A percentile compares a stretch with the other conserved stretches of the same genome.
These are phyloP conservation scores for Aspergillus nidulans DNA, from an alignment of 495 filamentous ascomycete species.

Conservation along the genomic window DNA sequence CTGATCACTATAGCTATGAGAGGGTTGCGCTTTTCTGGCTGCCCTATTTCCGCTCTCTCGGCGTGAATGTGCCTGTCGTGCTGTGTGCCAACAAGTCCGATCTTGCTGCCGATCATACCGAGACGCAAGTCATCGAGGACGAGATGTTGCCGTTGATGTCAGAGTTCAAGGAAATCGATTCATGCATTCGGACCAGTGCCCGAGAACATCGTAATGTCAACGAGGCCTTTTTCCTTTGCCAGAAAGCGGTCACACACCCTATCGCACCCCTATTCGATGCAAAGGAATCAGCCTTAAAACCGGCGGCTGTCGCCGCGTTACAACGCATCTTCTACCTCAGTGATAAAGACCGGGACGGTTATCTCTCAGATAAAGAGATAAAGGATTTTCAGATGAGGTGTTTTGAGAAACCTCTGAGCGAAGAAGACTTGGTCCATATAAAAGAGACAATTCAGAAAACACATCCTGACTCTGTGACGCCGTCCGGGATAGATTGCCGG, in stretches of 20 bases:
- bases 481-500: slow-evolving; percentile 69
- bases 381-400: slow-evolving; percentile 85
- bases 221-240: slow-evolving; percentile 94
- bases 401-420: slow-evolving; percentile 76
- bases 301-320: slow-evolving; percentile 77
- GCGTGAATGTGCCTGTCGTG: slow-evolving; percentile 97
- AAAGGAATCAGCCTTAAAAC: slow-evolving; percentile 85
- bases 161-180: slow-evolving; percentile 98
- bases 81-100: slow-evolving; percentile 97
- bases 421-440: slow-evolving; percentile 80
- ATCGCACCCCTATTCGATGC: slow-evolving; percentile 95
- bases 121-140: slow-evolving; percentile 80
- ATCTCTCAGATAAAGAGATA: slow-evolving; percentile 84
- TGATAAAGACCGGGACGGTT: slow-evolving; percentile 95
- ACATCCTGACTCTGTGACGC: slow-evolving; percentile 56
- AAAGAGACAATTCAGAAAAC: slow-evolving; percentile 74
- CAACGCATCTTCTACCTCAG: slow-evolving; percentile 91
- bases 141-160: slow-evolving; percentile 99
- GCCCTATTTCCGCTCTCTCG: slow-evolving; percentile 92
- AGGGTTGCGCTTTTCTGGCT: slow-evolving; percentile 96
- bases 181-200: slow-evolving; percentile 92
- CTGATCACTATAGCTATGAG: slow-evolving; percentile 98
- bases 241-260: slow-evolving; percentile 97
- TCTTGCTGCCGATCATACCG: slow-evolving; percentile 62
- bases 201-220: slow-evolving; percentile 94